Base-by-base conservation (phyloP, 2,329 filamentous ascomycete species). In the Microcyclospora pomicola region DNA sequence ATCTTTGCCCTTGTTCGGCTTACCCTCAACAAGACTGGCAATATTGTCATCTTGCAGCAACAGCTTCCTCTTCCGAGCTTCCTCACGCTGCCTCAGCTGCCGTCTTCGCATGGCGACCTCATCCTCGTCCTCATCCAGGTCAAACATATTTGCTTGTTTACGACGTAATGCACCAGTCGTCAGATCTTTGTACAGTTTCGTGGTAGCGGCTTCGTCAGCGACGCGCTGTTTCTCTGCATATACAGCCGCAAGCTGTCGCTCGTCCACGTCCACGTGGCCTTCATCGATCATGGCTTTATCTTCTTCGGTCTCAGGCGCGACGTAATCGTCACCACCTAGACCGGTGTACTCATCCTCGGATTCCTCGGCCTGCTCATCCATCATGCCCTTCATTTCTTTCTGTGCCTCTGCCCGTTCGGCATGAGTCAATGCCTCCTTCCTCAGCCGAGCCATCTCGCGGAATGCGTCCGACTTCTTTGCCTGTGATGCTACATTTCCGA, bases 291-390 rank as follows among this genome's bases (percentile, higher is more conserved):
- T 92, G 45, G 85, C 78, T 49, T 81, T 74, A 45, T 91, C 74
- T 6, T 82, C 73, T 24, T 77, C 77, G 40, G 82, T 76, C 28
- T 80, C 81, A 42, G 86, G 82, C 39, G 79, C 80, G 32, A 73
- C 80, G 33, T 77, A 79, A 46, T 88, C 84, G 48, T 96, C 88
- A 45, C 91, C 91, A 48, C 91, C 91, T 9, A 98, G 69, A 4
- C 91, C 91, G 30, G 87, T 88, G 58, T 96, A 98, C 59, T 98
- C 91, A 56, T 98, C 91, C 56, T 98, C 92, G 0, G 91, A 98
- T 62, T 98, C 91, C 51, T 94, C 84, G 43, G 91, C 88, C 56
- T 93, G 86, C 48, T 95, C 91, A 47, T 96, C 75, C 29, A 98
- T 71, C 72, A 94, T 82, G 58, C 81, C 87, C 60, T 85, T 87